These are phyloP conservation scores for Pichia sp. DNA, from an alignment of 1,139 yeast genomes.

Conservation along the genomic window DNA sequence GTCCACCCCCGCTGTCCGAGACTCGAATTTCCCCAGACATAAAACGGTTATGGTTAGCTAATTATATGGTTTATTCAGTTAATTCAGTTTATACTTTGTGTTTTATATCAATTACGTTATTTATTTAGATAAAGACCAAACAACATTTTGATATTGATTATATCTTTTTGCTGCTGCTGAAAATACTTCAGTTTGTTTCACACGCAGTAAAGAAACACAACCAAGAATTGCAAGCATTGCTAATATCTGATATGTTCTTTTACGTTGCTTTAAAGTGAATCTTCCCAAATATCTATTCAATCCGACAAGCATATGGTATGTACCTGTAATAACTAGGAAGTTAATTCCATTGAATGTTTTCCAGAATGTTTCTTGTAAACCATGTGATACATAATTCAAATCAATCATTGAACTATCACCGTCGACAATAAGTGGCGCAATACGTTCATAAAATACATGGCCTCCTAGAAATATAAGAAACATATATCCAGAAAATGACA, in stretches of 20 bases:
- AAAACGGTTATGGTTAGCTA: too few species aligned
- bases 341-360: conserved; percentile 10
- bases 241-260: conserved; percentile 21
- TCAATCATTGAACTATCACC: conserved; percentile 61
- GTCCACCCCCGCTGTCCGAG: too few species aligned
- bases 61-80: too few species aligned
- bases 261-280: conserved; percentile 21
- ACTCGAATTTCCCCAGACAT: too few species aligned
- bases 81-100: too few species aligned
- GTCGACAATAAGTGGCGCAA: conserved; percentile 45
- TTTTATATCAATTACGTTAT: too few species aligned
- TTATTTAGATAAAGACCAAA: too few species aligned
- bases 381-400: conserved; percentile 47
- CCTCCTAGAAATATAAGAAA: conserved; percentile 40
- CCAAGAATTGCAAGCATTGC: conserved; percentile 15
- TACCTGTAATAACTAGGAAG: conserved; percentile 24
- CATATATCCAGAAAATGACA: conserved; percentile 55
- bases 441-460: conserved; percentile 46
- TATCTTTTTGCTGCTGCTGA: conserved; percentile 3
- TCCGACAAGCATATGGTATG: conserved; percentile 40
- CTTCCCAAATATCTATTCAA: conserved; percentile 29
- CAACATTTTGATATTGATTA: not conserved
- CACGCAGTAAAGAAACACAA: conserved; percentile 4
- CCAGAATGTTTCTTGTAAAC: conserved; percentile 17
- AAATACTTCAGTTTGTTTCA: conserved; percentile 1